Conservation (phyloP, 352 stramenopile species). For the Pythium biforme region DNA sequence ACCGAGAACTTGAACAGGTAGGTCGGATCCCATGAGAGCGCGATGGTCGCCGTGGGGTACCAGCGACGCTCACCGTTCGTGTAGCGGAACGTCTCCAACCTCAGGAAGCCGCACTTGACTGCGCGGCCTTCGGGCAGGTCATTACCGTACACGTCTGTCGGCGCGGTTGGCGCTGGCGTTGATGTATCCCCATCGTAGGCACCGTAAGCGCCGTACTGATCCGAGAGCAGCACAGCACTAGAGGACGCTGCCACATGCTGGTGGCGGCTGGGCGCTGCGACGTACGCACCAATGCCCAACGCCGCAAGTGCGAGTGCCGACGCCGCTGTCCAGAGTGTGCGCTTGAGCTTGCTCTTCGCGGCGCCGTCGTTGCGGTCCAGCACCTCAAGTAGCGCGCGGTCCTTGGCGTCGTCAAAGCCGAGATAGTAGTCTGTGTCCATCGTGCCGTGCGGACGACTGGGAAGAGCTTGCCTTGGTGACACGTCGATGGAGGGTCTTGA, state of each 20-base stretch:
- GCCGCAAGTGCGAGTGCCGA: slow-evolving; percentile 3
- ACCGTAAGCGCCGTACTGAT: background rate
- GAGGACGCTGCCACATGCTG: background rate
- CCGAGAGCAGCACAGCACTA: slow-evolving; percentile 1
- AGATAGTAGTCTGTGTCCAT: slow-evolving; percentile 16
- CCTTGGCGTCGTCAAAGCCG: slow-evolving; percentile 14
- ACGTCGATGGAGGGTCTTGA: background rate
- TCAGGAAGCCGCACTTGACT: slow-evolving; percentile 5
- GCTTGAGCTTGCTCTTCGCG: background rate
- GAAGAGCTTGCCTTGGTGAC: no score
- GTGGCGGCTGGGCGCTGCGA: background rate
- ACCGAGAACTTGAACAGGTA: slow-evolving; percentile 9
- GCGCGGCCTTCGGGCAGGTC: slow-evolving; percentile 9
- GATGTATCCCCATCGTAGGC: no score
- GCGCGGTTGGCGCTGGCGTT: background rate
- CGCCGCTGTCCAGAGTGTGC: slow-evolving; percentile 2
- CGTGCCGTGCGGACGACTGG: background rate
- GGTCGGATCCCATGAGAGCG: slow-evolving; percentile 14
- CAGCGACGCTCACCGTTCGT: slow-evolving; percentile 6
- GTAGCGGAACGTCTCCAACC: slow-evolving; percentile 9
- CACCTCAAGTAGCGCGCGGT: slow-evolving; percentile 11
- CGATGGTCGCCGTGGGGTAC: slow-evolving; percentile 11
- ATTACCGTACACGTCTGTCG: slow-evolving; percentile 1
- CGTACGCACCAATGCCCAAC: slow-evolving; percentile 4
- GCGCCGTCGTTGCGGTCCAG: background rate